Evolutionary conservation across 2,329 filamentous ascomycete species (phyloP).

Genomic region (Diaporthe citrichinensis): DNA sequence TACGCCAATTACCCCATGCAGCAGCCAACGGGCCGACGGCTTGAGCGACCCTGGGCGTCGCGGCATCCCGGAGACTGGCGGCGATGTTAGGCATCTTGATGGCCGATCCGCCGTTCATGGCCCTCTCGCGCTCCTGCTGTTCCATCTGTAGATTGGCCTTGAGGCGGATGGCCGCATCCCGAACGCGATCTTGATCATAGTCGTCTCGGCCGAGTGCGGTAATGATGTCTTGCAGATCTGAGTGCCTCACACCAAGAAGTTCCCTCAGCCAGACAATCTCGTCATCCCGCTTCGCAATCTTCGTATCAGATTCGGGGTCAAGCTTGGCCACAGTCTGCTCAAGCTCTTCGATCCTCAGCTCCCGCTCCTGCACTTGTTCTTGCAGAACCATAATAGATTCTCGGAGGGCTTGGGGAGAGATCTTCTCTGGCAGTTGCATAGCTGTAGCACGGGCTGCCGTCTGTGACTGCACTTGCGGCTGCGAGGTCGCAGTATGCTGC

Average conservation of each 20-base stretch:
- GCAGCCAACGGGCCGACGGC: slow-evolving; percentile 83
- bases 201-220: slow-evolving; percentile 79
- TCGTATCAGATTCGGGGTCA: slow-evolving; percentile 83
- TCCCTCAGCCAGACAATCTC: slow-evolving; percentile 97
- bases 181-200: slow-evolving; percentile 84
- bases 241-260: slow-evolving; percentile 88
- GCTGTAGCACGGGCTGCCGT: slow-evolving; percentile 56
- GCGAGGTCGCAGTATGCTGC: slow-evolving; percentile 42
- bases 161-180: slow-evolving; percentile 92
- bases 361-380: slow-evolving; percentile 95
- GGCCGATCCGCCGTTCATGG: slow-evolving; percentile 78
- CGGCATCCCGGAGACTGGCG: slow-evolving; percentile 80
- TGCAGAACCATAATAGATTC: slow-evolving; percentile 97
- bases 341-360: slow-evolving; percentile 89
- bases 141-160: slow-evolving; percentile 98
- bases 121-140: slow-evolving; percentile 91
- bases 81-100: slow-evolving; percentile 82
- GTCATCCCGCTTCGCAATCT: slow-evolving; percentile 91
- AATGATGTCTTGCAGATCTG: slow-evolving; percentile 94
- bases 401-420: slow-evolving; percentile 92
- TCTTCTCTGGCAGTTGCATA: slow-evolving; percentile 80
- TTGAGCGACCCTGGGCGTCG: slow-evolving; percentile 86
- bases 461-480: slow-evolving; percentile 49
- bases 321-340: slow-evolving; percentile 78
- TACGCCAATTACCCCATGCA: slow-evolving; percentile 98